These are phyloP conservation scores for Huntiella bhutanensis DNA, from an alignment of 2,329 filamentous ascomycete species.

Conservation along the genomic window DNA sequence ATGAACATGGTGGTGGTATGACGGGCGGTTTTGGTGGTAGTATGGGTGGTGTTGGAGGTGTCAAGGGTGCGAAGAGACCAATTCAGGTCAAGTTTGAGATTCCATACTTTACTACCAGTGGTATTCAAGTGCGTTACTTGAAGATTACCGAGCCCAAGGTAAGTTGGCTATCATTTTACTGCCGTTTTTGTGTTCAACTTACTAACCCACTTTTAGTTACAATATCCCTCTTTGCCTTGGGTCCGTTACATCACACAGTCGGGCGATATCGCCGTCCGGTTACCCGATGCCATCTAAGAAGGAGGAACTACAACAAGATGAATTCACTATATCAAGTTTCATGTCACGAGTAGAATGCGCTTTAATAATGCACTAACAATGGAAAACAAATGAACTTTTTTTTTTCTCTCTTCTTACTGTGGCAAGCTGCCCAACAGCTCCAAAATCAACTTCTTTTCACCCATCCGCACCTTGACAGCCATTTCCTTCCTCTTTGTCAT, in stretches of 20 bases:
- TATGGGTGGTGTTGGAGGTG: constrained; percentile 72
- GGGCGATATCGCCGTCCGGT: constrained; percentile 81
- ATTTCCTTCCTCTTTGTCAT: constrained; percentile 23
- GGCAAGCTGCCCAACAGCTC: constrained; percentile 25
- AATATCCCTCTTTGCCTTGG: constrained; percentile 97
- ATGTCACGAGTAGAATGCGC: not conserved
- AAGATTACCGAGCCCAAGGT: constrained; percentile 99
- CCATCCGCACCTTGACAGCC: constrained; percentile 48
- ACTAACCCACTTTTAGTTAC: constrained; percentile 38
- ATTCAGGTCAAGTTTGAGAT: constrained; percentile 99
- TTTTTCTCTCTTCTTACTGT: not conserved
- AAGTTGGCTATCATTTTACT: constrained; percentile 17
- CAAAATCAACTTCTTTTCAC: constrained; percentile 50
- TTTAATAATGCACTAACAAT: no score
- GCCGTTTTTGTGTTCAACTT: not conserved
- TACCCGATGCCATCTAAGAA: constrained; percentile 52
- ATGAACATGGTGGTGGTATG: constrained; percentile 92
- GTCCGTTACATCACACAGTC: constrained; percentile 98
- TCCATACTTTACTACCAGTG: constrained; percentile 99
- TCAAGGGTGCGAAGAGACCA: constrained; percentile 74
- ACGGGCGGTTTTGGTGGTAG: constrained; percentile 92
- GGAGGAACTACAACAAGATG: no score
- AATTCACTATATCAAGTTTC: no score
- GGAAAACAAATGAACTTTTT: no score
- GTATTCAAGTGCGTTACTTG: constrained; percentile 92